Percentiles rank a stretch among this genome's conserved stretches.
Conservation (phyloP, 768 basidiomycete species). For the Mycena latifolia region DNA sequence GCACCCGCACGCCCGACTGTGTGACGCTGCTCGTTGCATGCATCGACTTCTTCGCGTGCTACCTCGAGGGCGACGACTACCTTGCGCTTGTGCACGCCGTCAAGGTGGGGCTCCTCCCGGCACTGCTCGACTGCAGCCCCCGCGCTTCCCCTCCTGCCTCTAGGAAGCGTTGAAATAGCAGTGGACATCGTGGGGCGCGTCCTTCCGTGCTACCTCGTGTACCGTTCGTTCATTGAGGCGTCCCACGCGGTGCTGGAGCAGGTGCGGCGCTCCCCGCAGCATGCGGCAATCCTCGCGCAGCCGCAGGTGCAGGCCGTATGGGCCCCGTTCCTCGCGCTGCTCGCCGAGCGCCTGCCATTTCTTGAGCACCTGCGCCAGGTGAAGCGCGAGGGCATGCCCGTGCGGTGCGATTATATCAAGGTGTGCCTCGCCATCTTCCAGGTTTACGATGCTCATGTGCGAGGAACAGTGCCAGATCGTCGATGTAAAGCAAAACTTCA, state of each 20-base stretch:
- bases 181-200: constrained; percentile 41
- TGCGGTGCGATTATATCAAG: constrained; percentile 50
- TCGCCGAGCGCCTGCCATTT: background rate
- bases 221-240: constrained; percentile 49
- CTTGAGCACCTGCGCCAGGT: background rate
- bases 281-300: constrained; percentile 33
- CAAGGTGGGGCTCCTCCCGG: constrained; percentile 48
- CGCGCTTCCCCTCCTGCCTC: constrained; percentile 40
- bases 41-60: constrained; percentile 47
- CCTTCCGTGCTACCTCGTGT: constrained; percentile 51
- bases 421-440: too few species aligned
- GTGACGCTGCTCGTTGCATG: constrained; percentile 42
- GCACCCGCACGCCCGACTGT: constrained; percentile 30
- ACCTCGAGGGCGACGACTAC: constrained; percentile 52
- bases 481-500: constrained; percentile 47
- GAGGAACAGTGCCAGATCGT: constrained; percentile 51
- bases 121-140: constrained; percentile 46
- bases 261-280: constrained; percentile 39
- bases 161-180: constrained; percentile 43
- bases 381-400: constrained; percentile 42
- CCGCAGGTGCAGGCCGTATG: constrained; percentile 42
- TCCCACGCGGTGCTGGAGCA: constrained; percentile 41
- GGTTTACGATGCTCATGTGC: background rate
- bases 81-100: constrained; percentile 47
- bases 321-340: constrained; percentile 32